Base-by-base conservation (phyloP, 305 asterid genomes). In the Vinca major region DNA sequence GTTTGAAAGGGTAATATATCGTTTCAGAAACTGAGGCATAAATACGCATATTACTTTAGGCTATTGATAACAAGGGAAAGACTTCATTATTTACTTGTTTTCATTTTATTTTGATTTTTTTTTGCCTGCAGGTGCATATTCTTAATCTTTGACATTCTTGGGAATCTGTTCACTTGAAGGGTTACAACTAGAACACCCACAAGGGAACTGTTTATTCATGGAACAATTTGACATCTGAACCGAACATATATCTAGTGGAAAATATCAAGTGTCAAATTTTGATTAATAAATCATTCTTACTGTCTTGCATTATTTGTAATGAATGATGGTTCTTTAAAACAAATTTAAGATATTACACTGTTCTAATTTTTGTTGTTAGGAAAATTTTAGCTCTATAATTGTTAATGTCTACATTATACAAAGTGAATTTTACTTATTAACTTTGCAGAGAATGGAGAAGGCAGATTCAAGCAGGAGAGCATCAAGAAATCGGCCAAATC, bases 401-500 rank as follows among this genome's bases (percentile, higher is more conserved):
- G 36, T 60, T 37, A 37, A 5, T 61, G 45, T 61, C 14, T 39
- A 47, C 39, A 37, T 12, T 39, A 13, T 58, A 36, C 47, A 61
- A 16, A 61, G 48, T 16, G 26, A 61, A 61, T 61, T 14, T 39
- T 56, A 68, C 69, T 51, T 58, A 67, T 66, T 74, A 65, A 53
- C 56, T 55, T 26, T 81, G 67, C 88, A 90, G 98, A 80, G 69
- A 80, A 92, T 92, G 97, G 98, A 92, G 74, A 87, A 82, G 83
- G 98, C 96, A 33, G 97, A 92, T 86, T 88, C 97, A 60, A 88
- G 89, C 81, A 84, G 96, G 83, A 87, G 96, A 77, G 92, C 94
- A 68, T 84, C 92, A 43, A 87, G 91, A 79, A 79, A 86, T 77
- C 92, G 85, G 77, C 89, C 86, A 69, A 88, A 92, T 70, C 89